Evolutionary conservation across 192 early-diverging fungal species (phyloP).

Genomic region (Mycoemilia scoparia): DNA sequence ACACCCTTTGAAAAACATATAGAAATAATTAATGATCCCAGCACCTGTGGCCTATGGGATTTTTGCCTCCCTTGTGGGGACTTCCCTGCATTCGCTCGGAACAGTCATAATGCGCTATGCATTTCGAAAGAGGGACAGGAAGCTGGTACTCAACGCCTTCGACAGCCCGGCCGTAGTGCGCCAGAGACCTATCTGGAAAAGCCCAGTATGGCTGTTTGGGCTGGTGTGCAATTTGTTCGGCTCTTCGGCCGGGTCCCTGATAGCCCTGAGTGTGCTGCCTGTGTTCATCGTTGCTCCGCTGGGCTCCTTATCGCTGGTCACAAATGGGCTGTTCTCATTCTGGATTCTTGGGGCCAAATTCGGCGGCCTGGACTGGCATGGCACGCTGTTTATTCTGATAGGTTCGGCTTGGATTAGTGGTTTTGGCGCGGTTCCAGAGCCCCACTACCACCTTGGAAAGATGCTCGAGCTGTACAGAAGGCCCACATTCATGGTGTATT

Average conservation of each 20-base stretch:
- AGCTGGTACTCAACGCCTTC: too few relatives aligned
- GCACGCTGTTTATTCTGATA: constrained; percentile 43
- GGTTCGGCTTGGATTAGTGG: constrained; percentile 46
- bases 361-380: constrained; percentile 36
- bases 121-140: too few relatives aligned
- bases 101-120: too few relatives aligned
- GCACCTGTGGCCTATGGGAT: too few relatives aligned
- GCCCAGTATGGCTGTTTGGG: constrained; percentile 46
- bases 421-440: constrained; percentile 62
- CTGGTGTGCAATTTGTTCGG: constrained; percentile 46
- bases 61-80: too few relatives aligned
- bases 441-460: constrained; percentile 43
- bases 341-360: constrained; percentile 44
- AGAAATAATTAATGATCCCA: too few relatives aligned
- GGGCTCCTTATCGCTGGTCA: constrained; percentile 51
- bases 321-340: constrained; percentile 57
- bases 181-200: too few relatives aligned
- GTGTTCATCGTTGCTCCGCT: constrained; percentile 60
- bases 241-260: constrained; percentile 47
- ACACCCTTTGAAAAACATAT: too few relatives aligned
- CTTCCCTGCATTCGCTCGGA: too few relatives aligned
- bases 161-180: too few relatives aligned
- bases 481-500: constrained; percentile 47
- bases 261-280: constrained; percentile 58
- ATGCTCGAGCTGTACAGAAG: constrained; percentile 44